Conservation (phyloP, 208 protist species). For the Strigomonas culicis region DNA sequence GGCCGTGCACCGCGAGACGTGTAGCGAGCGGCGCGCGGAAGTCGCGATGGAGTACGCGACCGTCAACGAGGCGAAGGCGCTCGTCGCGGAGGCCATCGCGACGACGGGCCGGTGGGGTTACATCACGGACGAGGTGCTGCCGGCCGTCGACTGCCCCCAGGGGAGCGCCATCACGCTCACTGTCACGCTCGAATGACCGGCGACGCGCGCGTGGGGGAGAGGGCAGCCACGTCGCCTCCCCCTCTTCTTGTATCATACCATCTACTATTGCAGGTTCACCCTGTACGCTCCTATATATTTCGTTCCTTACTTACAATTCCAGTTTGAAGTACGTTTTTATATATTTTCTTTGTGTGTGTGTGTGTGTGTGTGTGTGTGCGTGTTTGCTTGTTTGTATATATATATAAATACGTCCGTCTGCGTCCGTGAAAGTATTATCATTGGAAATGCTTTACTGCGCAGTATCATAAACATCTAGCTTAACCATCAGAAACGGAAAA, state of each 20-base stretch:
- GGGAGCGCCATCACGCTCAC: constrained; percentile 55
- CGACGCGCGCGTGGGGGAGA: background rate
- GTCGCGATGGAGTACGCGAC: constrained; percentile 30
- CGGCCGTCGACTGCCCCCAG: constrained; percentile 50
- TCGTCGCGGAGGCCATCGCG: constrained; percentile 53
- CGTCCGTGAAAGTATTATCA: background rate
- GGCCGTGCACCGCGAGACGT: constrained; percentile 32
- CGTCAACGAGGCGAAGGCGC: constrained; percentile 35
- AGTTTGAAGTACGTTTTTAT: too few relatives aligned
- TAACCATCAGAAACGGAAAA: too few relatives aligned
- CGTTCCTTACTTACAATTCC: too few relatives aligned
- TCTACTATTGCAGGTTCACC: background rate
- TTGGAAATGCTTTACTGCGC: background rate
- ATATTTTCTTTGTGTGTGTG: constrained; percentile 15
- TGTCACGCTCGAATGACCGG: constrained; percentile 31
- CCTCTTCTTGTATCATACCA: constrained; percentile 1
- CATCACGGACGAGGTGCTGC: constrained; percentile 69
- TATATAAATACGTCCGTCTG: background rate
- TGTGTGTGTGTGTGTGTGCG: constrained; percentile 9
- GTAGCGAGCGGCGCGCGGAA: constrained; percentile 36
- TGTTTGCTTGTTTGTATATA: constrained; percentile 10
- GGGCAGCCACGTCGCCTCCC: background rate
- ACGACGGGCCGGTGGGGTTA: constrained; percentile 49
- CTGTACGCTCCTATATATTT: background rate
- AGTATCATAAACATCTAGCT: too few relatives aligned